A percentile compares a stretch with the other conserved stretches of the same genome.
Conservation (phyloP, 2,329 filamentous ascomycete species). For the Colletotrichum viniferum region DNA sequence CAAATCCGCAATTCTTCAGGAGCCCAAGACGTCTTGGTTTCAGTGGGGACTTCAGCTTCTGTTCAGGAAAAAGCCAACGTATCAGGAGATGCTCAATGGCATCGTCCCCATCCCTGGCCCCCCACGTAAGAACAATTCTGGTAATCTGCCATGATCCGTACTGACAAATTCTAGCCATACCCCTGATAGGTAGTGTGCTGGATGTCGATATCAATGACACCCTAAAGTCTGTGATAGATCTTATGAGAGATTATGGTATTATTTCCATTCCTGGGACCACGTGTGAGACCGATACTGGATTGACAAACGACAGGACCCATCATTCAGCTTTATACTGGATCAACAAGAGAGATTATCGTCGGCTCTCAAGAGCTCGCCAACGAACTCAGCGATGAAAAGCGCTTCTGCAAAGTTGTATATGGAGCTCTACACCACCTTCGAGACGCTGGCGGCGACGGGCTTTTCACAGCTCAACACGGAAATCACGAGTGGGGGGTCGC, state of each 20-base stretch:
- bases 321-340: neutral
- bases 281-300: neutral
- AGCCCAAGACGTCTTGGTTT: neutral
- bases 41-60: neutral
- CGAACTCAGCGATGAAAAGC: neutral
- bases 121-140: neutral
- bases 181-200: neutral
- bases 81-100: neutral
- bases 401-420: neutral
- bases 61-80: neutral
- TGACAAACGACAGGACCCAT: neutral
- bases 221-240: neutral
- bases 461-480: slow-evolving; percentile 56
- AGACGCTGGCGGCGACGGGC: slow-evolving; percentile 50
- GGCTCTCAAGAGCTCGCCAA: neutral
- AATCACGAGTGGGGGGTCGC: slow-evolving; percentile 65
- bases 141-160: neutral
- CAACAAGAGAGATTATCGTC: neutral
- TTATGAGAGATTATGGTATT: neutral
- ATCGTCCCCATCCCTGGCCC: neutral
- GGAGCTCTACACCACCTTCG: neutral
- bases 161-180: neutral
- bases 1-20: neutral
- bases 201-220: neutral
- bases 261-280: neutral